Percentiles rank a stretch among this genome's conserved stretches.
Evolutionary conservation across 2,329 filamentous ascomycete species (phyloP).

Genomic region (Trichophyton simii): DNA sequence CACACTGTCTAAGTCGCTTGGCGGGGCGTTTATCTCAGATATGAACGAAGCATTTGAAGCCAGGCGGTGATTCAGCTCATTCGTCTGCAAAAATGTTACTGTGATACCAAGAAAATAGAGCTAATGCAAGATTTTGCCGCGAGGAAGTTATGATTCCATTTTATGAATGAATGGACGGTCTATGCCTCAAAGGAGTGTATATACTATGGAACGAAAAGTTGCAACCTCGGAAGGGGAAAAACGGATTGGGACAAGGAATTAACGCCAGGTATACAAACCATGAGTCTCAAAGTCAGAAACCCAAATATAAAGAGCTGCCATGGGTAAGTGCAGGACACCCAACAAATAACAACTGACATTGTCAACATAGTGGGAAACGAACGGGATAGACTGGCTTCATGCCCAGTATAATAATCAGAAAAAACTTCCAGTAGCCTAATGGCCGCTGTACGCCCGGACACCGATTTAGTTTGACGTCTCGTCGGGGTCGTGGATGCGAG

Average conservation of each 20-base stretch:
- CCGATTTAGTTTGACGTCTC: too few species aligned
- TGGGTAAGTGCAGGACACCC: neutral
- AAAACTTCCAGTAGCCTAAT: too few species aligned
- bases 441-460: too few species aligned
- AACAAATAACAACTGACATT: neutral
- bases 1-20: neutral
- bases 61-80: neutral
- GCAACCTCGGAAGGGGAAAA: neutral
- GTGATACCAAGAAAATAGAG: neutral
- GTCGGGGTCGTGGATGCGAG: too few species aligned
- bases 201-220: neutral
- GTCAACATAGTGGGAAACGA: neutral
- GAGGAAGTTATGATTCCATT: neutral
- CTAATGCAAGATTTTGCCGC: neutral
- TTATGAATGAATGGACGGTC: neutral
- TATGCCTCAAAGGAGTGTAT: neutral
- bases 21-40: neutral
- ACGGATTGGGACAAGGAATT: neutral
- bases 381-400: neutral
- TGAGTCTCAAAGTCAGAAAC: neutral
- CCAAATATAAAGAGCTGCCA: neutral
- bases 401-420: neutral
- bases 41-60: neutral
- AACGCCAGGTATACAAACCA: neutral
- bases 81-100: neutral